phyloP scores from a whole-genome alignment of 768 basidiomycete genomes.

The Boletus reticuloceps region DNA sequence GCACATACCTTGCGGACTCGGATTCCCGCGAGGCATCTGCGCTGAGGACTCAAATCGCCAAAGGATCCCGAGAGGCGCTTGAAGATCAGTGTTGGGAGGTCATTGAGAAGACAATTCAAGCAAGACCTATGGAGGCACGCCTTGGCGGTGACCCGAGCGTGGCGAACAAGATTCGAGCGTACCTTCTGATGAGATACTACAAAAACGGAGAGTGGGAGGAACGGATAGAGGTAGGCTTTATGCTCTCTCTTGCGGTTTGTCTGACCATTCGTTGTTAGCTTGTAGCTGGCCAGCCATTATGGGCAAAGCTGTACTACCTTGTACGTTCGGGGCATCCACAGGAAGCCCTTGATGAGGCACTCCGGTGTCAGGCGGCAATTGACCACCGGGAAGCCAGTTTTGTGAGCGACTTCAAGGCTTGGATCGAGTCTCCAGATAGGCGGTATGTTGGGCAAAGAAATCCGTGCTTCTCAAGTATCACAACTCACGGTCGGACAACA shows the following conservation, averaged over 20 bases:
- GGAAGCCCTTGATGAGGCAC: conserved; percentile 79
- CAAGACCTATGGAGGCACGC: conserved; percentile 77
- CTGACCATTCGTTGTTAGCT: conserved; percentile 44
- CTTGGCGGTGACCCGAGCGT: conserved; percentile 92
- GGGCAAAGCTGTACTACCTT: conserved; percentile 93
- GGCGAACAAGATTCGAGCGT: conserved; percentile 87
- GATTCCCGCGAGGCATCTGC: conserved; percentile 64
- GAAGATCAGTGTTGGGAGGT: conserved; percentile 90
- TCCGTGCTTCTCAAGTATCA: neutral
- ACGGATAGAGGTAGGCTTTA: conserved; percentile 71
- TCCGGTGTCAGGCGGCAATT: conserved; percentile 65
- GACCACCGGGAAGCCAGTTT: conserved; percentile 82
- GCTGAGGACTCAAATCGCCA: conserved; percentile 71
- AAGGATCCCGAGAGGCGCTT: conserved; percentile 74
- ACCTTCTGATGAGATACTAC: conserved; percentile 77
- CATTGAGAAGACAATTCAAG: conserved; percentile 77
- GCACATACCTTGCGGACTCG: conserved; percentile 65
- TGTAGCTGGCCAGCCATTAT: conserved; percentile 83
- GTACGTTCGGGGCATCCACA: conserved; percentile 79
- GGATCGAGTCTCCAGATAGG: conserved; percentile 78
- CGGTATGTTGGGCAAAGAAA: conserved; percentile 43
- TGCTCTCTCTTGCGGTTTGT: neutral
- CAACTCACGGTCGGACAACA: conserved; percentile 25
- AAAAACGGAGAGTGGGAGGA: conserved; percentile 82
- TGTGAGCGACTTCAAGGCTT: conserved; percentile 75